Evolutionary conservation across 345 rosid species (phyloP).

Genomic region (Abelmoschus esculentus): DNA sequence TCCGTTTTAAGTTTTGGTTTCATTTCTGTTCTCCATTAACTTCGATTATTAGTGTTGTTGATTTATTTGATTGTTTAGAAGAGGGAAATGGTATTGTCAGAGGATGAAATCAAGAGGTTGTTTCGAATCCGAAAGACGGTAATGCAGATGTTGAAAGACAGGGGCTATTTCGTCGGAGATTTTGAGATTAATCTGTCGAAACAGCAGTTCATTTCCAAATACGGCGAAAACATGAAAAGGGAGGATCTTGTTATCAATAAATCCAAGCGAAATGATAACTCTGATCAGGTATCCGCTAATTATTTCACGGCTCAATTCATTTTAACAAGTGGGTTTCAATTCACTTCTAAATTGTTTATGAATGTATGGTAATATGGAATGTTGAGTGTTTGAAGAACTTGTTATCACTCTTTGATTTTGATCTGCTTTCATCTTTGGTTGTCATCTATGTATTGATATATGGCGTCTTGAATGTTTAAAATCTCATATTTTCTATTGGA

Average conservation of each 20-base stretch:
- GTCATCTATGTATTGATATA: too few species aligned
- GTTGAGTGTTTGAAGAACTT: not conserved
- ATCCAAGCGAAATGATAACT: conserved; percentile 41
- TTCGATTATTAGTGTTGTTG: not conserved
- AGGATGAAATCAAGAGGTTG: conserved; percentile 60
- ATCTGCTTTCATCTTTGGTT: too few species aligned
- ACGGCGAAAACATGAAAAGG: conserved; percentile 76
- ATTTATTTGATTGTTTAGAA: not conserved
- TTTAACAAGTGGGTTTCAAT: not conserved
- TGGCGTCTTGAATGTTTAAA: too few species aligned
- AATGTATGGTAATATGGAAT: not conserved
- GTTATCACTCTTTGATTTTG: not conserved
- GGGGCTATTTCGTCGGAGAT: conserved; percentile 65
- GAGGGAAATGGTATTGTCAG: conserved; percentile 44
- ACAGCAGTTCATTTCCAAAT: conserved; percentile 45
- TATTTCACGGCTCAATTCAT: not conserved
- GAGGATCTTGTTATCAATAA: conserved; percentile 77
- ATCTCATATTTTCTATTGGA: too few species aligned
- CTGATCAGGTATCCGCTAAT: conserved; percentile 47
- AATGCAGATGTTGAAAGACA: conserved; percentile 75
- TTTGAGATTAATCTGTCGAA: conserved; percentile 46
- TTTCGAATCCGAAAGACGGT: conserved; percentile 57
- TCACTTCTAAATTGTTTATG: not conserved
- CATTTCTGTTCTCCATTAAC: not conserved
- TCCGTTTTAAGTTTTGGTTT: not conserved